Evolutionary conservation across 2,329 filamentous ascomycete genomes (phyloP), one percentile per base, ranked within the genome.

Genomic region (Colletotrichum scovillei): DNA sequence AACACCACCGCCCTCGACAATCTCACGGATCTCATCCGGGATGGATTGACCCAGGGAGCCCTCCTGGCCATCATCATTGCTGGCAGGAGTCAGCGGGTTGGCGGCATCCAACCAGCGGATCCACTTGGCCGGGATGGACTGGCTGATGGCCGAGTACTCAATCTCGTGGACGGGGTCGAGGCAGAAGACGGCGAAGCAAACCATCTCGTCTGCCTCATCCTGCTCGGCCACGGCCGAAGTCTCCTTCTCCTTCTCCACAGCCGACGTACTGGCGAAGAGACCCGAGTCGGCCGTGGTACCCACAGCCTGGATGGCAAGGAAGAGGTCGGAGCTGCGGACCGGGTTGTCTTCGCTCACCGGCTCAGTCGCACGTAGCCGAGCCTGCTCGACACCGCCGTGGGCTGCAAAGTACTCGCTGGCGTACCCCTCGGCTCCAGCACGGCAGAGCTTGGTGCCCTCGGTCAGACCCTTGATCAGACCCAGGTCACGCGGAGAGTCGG

Each of bases 281-380:
- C 91, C 89, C 69, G 88, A 85, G 74, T 93, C 91, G 1, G 85
- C 85, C 9, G 91, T 88, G 75, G 93, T 89, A 64, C 86, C 88
- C 78, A 98, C 91, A 11, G 97, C 95, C 84, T 99, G 97, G 42
- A 99, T 92, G n/a, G 95, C 91, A 38, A 99, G 88, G 88, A 99
- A 99, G 75, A 99, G 94, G 81, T 99, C 95, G 72, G 94, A 97
- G 79, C 93, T 97, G 70, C 97, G 91, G 14, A 97, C 95, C 0
- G 97, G 96, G 81, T 98, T 98, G 55, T 88, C 90, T 81, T 97
- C 94, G 83, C 91, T 95, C 53, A 97, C 84, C 2, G 92, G 89
- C 82, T 97, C 92, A 0, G 93, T 92, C 0, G 95, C 95, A 67
- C 94, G 91, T 78, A 93, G 91, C 74, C 94, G 94, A 30, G 95